Evolutionary conservation across 805 yeast species (phyloP).

Genomic region (Kuraishia hungarica): DNA sequence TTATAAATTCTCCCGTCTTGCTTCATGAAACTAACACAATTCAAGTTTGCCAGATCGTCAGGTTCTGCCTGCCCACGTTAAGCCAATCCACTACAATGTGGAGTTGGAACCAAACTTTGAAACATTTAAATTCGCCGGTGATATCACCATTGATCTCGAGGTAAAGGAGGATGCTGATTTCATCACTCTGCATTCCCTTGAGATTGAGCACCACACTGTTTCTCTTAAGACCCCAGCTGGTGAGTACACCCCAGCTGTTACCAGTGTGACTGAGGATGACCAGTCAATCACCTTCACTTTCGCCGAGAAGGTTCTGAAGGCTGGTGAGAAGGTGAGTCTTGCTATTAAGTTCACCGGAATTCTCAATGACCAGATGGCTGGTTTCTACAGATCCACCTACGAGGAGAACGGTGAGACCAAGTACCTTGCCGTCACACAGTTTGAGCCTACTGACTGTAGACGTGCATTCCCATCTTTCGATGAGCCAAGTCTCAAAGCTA

Average conservation of each 20-base stretch:
- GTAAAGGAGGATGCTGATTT: slow-evolving; percentile 38
- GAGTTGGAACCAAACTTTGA: slow-evolving; percentile 53
- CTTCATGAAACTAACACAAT: background rate
- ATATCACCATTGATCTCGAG: slow-evolving; percentile 41
- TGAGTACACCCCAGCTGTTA: slow-evolving; percentile 14
- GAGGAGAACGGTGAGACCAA: slow-evolving; percentile 53
- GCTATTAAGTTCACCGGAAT: slow-evolving; percentile 49
- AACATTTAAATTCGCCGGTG: slow-evolving; percentile 52
- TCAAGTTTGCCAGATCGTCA: slow-evolving; percentile 3
- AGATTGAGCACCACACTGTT: slow-evolving; percentile 51
- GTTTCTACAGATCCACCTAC: slow-evolving; percentile 68
- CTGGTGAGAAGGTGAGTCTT: slow-evolving; percentile 33
- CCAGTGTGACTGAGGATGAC: slow-evolving; percentile 23
- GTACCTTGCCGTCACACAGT: slow-evolving; percentile 76
- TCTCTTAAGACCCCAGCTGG: slow-evolving; percentile 19
- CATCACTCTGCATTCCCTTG: slow-evolving; percentile 53
- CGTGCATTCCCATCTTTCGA: slow-evolving; percentile 84
- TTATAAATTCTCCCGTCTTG: too few relatives aligned
- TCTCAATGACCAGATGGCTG: slow-evolving; percentile 74
- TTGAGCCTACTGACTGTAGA: slow-evolving; percentile 83
- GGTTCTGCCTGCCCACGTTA: slow-evolving; percentile 58
- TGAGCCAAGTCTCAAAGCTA: slow-evolving; percentile 75
- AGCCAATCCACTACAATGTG: slow-evolving; percentile 63
- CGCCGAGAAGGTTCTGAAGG: slow-evolving; percentile 23
- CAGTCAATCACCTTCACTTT: slow-evolving; percentile 32